Base-by-base conservation (phyloP, 2,329 filamentous ascomycete species). In the Didymella pinodella region DNA sequence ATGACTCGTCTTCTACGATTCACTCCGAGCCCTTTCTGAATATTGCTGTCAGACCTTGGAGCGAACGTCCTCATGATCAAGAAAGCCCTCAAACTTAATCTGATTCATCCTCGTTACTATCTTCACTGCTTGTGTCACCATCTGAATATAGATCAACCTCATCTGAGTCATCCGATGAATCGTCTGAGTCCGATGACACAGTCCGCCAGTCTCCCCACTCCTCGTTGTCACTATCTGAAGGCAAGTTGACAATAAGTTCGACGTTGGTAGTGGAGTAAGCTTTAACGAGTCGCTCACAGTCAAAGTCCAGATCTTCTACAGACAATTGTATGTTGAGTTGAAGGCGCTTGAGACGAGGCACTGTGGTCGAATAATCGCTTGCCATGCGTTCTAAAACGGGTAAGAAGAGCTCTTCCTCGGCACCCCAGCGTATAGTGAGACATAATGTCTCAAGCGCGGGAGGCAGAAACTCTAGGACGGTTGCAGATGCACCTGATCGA, bases 321-420 rank as follows among this genome's bases (percentile, higher is more conserved):
- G 41, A 46, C 7, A 48, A n/a, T 14, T 57, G 46, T 16, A 47
- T 26, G 18, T 55, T 52, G 7, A 66, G 54, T 2, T 51, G 59
- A 20, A 70, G 38, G 20, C 52, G 40, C 16, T 51, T 50, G 11
- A 69, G 43, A 2, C 16, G 40, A 25, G 65, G 65, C 8, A 61
- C 41, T 16, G 61, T 16, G 4, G 54, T 40, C 4, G 26, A 31
- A 31, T 49, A 64, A 2, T 57, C 47, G 20, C 20, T 47, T 2
- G 61, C 59, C 57, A 70, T 45, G 14, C 65, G 54, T 38, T 63
- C 59, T 20, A 71, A 31, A n/a, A 64, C 60, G 7, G 29, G 34
- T 12, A 69, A 7, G 25, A 45, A 63, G 0, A 46, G n/a, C 11
- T 51, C 38, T 45, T 67, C 62, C 5, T 48, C 11, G 4, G 54